A percentile compares a stretch with the other conserved stretches of the same genome.
Conservation (phyloP, 805 yeast genomes). For the Starmerella ratchasimensis region DNA sequence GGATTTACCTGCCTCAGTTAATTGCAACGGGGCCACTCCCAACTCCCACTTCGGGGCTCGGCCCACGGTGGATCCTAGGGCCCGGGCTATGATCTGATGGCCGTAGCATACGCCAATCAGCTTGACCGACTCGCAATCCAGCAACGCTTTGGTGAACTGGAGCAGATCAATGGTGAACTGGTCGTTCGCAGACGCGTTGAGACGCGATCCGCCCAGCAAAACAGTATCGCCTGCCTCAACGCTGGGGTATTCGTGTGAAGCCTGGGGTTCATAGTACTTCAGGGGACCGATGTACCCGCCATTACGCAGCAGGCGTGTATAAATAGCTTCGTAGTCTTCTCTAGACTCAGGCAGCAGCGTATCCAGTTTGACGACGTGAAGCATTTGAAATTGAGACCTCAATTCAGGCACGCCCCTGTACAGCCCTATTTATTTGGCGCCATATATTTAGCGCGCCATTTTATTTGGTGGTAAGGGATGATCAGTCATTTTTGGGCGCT, state of each 20-base stretch:
- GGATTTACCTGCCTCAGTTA: slow-evolving; percentile 33
- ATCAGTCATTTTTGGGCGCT: too few species aligned
- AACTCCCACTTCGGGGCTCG: slow-evolving; percentile 62
- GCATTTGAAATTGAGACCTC: too few species aligned
- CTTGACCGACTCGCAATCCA: slow-evolving; percentile 14
- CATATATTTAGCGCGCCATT: too few species aligned
- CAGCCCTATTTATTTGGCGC: too few species aligned
- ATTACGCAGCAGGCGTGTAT: neutral
- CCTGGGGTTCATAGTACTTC: slow-evolving; percentile 3
- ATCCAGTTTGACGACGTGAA: slow-evolving; percentile 4
- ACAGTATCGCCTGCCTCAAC: slow-evolving; percentile 23
- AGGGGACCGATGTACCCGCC: slow-evolving; percentile 2
- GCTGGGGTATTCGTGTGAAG: neutral
- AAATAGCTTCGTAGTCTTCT: slow-evolving; percentile 2
- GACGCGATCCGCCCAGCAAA: slow-evolving; percentile 29
- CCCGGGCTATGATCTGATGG: slow-evolving; percentile 62
- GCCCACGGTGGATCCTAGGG: slow-evolving; percentile 47
- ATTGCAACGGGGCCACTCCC: slow-evolving; percentile 40
- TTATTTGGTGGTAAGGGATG: too few species aligned
- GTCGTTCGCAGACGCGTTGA: slow-evolving; percentile 25
- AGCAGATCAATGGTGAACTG: slow-evolving; percentile 28
- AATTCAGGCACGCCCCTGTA: too few species aligned
- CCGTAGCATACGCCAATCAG: slow-evolving; percentile 68
- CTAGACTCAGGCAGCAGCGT: neutral
- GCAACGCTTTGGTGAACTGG: slow-evolving; percentile 18